Evolutionary conservation across 169 alveolate species (phyloP), one percentile per base, ranked within the genome.

Genomic region (Plasmodium relictum): DNA sequence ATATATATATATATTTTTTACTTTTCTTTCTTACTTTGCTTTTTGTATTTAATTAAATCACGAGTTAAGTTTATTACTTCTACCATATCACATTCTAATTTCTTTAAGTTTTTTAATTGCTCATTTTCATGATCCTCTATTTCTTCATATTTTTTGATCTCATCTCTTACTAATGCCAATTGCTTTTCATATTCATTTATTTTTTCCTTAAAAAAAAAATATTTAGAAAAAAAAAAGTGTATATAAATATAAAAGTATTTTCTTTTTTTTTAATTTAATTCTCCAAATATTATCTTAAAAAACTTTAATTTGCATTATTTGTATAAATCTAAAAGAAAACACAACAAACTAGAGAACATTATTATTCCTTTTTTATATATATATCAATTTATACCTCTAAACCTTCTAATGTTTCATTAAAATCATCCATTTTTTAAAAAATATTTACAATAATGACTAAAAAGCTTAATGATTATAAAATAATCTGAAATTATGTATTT

Each of bases 341-440:
- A n/a, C n/a, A n/a, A n/a, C n/a, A n/a, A n/a, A n/a, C n/a, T n/a
- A n/a, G n/a, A n/a, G n/a, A n/a, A n/a, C n/a, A n/a, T n/a, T n/a
- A n/a, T n/a, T n/a, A n/a, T n/a, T n/a, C n/a, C n/a, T n/a, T n/a
- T n/a, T n/a, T n/a, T n/a, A n/a, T n/a, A n/a, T n/a, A n/a, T n/a
- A n/a, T n/a, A n/a, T n/a, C n/a, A n/a, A n/a, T n/a, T n/a, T 63
- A 5, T 76, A 76, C 88, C 88, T 76, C 88, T 56, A 76, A 76
- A 10, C 74, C 88, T 54, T 76, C 88, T 56, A 76, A 63, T n/a
- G 88, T 14, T 76, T 76, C 88, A 69, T 63, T 76, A 63, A 76
- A 76, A 26, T 76, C 88, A 14, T 76, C 88, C 88, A 76, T 76
- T 48, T 0, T 58, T 20, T 58, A 58, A 20, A n/a, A n/a, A n/a